These are phyloP conservation scores for Phialemoniopsis sp. DNA, from an alignment of 2,329 filamentous ascomycete genomes.

Conservation along the genomic window DNA sequence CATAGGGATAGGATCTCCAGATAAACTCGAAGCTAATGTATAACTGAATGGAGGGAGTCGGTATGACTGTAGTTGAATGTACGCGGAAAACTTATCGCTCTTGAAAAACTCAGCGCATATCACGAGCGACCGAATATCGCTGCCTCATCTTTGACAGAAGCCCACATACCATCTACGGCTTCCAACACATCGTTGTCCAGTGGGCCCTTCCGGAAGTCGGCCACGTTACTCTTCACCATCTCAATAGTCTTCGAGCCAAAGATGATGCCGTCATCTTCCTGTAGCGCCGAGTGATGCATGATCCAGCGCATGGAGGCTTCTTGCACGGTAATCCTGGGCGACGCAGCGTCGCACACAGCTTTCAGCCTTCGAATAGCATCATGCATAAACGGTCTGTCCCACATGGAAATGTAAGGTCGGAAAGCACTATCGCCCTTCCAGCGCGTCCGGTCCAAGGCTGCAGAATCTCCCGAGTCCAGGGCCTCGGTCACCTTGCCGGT, in stretches of 20 bases:
- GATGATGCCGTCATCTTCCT: conserved; percentile 9
- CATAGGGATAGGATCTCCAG: too few species aligned
- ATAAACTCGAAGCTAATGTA: too few species aligned
- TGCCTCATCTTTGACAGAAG: conserved; percentile 1
- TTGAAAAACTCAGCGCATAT: too few species aligned
- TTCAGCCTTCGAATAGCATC: conserved; percentile 3
- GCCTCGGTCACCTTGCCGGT: conserved; percentile 10
- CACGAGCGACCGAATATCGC: too few species aligned
- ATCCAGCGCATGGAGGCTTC: conserved; percentile 11
- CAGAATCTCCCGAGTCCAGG: neutral
- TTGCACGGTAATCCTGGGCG: conserved; percentile 1
- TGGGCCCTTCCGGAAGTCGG: conserved; percentile 7
- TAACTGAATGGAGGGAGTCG: too few species aligned
- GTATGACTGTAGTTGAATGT: too few species aligned
- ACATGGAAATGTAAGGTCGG: neutral
- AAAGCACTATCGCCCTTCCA: conserved; percentile 7
- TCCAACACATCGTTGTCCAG: conserved; percentile 4
- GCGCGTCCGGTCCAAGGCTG: conserved; percentile 7
- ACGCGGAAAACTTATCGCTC: too few species aligned
- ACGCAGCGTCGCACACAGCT: neutral
- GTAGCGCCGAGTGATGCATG: conserved; percentile 8
- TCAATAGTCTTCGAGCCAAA: conserved; percentile 10
- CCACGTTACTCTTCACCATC: conserved; percentile 8
- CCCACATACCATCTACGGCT: conserved; percentile 2
- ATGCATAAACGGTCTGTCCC: conserved; percentile 5